phyloP scores from a whole-genome alignment of 2,329 filamentous ascomycete genomes.

The Waltergamsia citrina region DNA sequence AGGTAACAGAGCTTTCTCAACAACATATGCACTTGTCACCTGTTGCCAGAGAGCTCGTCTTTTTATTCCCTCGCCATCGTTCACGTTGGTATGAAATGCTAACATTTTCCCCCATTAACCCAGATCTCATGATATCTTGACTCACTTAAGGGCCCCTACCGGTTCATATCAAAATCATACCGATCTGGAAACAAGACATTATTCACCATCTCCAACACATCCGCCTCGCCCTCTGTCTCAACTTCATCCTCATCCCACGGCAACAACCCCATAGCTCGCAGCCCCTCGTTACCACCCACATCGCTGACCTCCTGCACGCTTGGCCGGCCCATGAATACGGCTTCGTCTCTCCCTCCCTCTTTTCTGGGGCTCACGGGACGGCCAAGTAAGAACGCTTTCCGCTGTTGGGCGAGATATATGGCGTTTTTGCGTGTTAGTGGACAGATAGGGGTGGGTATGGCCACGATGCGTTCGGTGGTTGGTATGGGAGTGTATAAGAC shows the following conservation, averaged over 20 bases:
- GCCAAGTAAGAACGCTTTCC: slow-evolving; percentile 29
- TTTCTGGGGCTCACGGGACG: slow-evolving; percentile 28
- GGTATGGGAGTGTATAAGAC: slow-evolving; percentile 33
- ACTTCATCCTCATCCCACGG: slow-evolving; percentile 29
- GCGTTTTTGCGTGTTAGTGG: slow-evolving; percentile 32
- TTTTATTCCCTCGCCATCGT: no score
- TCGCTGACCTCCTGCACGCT: slow-evolving; percentile 29
- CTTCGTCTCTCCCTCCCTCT: slow-evolving; percentile 16
- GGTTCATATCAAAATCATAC: slow-evolving; percentile 4
- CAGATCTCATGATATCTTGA: no score
- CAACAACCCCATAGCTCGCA: slow-evolving; percentile 30
- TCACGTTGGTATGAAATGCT: no score
- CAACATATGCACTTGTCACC: no score
- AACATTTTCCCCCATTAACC: no score
- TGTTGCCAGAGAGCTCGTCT: no score
- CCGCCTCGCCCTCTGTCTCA: slow-evolving; percentile 18
- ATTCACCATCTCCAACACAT: slow-evolving; percentile 14
- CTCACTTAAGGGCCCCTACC: no score
- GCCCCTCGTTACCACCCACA: slow-evolving; percentile 26
- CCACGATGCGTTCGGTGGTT: slow-evolving; percentile 11
- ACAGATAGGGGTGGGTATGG: slow-evolving; percentile 28
- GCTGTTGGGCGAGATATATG: slow-evolving; percentile 29
- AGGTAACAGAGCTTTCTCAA: no score
- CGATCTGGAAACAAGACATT: slow-evolving; percentile 6
- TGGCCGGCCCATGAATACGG: slow-evolving; percentile 18